Conservation (phyloP, 768 basidiomycete species). For the Russula ochroleuca region DNA sequence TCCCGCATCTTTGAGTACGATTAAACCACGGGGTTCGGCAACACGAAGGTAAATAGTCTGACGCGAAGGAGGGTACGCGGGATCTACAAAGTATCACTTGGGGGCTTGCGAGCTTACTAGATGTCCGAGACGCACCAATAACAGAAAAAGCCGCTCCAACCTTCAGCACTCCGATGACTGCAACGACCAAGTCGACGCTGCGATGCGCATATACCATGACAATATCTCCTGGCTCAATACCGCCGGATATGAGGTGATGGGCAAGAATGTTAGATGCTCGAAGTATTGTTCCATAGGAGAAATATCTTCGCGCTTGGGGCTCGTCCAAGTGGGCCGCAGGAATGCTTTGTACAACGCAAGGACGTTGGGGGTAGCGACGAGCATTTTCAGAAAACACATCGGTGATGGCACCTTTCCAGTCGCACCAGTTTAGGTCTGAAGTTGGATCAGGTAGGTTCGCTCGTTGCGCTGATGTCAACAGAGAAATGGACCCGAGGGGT, state of each 20-base stretch:
- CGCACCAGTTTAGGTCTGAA: slow-evolving; percentile 93
- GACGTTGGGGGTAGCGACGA: slow-evolving; percentile 65
- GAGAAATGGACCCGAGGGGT: slow-evolving; percentile 71
- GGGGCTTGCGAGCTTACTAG: slow-evolving; percentile 5
- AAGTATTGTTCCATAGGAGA: slow-evolving; percentile 77
- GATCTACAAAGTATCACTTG: slow-evolving; percentile 51
- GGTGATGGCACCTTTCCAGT: slow-evolving; percentile 95
- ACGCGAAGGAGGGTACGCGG: slow-evolving; percentile 90
- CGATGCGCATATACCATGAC: slow-evolving; percentile 98
- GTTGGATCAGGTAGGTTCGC: slow-evolving; percentile 74
- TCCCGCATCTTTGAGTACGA: slow-evolving; percentile 90
- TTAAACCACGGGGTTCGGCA: slow-evolving; percentile 83
- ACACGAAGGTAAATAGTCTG: slow-evolving; percentile 93
- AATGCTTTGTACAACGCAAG: slow-evolving; percentile 83
- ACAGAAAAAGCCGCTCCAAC: slow-evolving; percentile 96
- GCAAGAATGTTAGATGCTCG: slow-evolving; percentile 85
- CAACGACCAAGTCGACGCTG: slow-evolving; percentile 93
- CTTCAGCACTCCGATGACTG: slow-evolving; percentile 94
- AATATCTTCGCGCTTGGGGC: slow-evolving; percentile 53
- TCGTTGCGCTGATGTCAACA: slow-evolving; percentile 70
- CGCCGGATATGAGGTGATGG: slow-evolving; percentile 81
- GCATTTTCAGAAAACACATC: slow-evolving; percentile 93
- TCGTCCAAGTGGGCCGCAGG: slow-evolving; percentile 39
- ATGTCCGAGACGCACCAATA: slow-evolving; percentile 59
- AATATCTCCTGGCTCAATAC: slow-evolving; percentile 88